Evolutionary conservation across 305 asterid species (phyloP), one percentile per base, ranked within the genome.

Genomic region (Rubia peregrina): DNA sequence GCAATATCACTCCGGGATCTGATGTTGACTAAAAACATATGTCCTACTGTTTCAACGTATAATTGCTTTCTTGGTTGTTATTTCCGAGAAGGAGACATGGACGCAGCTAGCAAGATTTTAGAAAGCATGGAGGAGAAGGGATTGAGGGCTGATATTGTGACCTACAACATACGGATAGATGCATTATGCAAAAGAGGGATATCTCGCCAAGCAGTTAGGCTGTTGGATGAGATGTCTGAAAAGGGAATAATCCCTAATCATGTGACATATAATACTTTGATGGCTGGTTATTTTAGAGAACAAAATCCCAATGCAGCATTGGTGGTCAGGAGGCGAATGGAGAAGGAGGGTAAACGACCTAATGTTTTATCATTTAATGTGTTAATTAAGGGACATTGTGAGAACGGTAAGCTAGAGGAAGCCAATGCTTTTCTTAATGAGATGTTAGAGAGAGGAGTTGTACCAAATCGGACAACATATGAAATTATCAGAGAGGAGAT

Each of bases 371-470:
- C 97, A 41, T 93, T 81, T 79, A 90, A 93, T 64, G 79, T 89
- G 69, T 77, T 93, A 83, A 90, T 93, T 69, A 88, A 81, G 77
- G 95, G 92, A 33, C 87, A 82, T 65, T 81, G 89, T 65, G 84
- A 78, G 78, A 82, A 79, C 13, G 84, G 83, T 49, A 89, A 85
- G 75, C 74, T 89, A 73, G 91, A 89, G 70, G 86, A 84, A 76
- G 96, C 98, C 56, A 89, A 90, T 53, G 42, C 61, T n/a, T 76
- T 78, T 80, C 88, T 93, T 65, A 91, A 90, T 24, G 95, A 90
- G 90, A 90, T 90, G 98, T 74, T 90, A 88, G 98, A 88, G 86
- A 93, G 85, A 75, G 98, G 98, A 60, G 76, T 93, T 76, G 83
- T 83, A 41, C 96, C 97, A 43, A 90, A 88, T 69, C 77, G 83